Base-by-base conservation (phyloP, 352 stramenopile genomes). In the Discostella stelligera region DNA sequence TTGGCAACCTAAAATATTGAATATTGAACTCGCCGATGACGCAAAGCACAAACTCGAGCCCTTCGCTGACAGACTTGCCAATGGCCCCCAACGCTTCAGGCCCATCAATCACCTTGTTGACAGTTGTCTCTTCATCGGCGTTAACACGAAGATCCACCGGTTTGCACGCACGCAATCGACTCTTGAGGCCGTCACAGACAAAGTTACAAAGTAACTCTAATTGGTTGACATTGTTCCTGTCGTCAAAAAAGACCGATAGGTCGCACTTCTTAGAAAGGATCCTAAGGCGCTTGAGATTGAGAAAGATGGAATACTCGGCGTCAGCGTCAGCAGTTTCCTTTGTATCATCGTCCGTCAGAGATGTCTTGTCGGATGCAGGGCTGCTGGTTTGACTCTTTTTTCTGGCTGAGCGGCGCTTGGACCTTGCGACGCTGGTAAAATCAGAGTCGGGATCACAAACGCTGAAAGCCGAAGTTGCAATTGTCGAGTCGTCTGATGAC, bases 241-340 rank as follows among this genome's bases (percentile, higher is more conserved):
- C 71, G 6, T 68, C 56, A 53, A 78, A 75, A 41, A 77, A 77
- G 6, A 70, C 14, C 20, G 50, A 72, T 16, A 91, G 13, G 41
- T 89, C 66, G 37, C 69, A 84, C 44, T 78, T 68, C 61, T 89
- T 88, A 0, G 82, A 75, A 13, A 93, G 71, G 52, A 89, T 82
- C 13, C 71, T 66, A 18, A 89, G 72, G 25, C 86, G 83, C 18
- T 79, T 78, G 11, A 93, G 79, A 48, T 80, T 84, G 11, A 90
- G 52, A 14, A 71, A 74, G 27, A 92, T 84, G 21, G 86, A 80
- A 63, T 85, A 76, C 50, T 93, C 82, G 7, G 66, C 71, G 13
- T 93, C 83, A 1, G 50, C 69, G 39, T 62, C 66, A 50, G 73
- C 58, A 53, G 23, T 70, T 32, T 60, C 53, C 37, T 18, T 54